Conservation (phyloP, 225 moss, liverwort and hornwort genomes). For the Bryoerythrophyllum caledonicum region DNA sequence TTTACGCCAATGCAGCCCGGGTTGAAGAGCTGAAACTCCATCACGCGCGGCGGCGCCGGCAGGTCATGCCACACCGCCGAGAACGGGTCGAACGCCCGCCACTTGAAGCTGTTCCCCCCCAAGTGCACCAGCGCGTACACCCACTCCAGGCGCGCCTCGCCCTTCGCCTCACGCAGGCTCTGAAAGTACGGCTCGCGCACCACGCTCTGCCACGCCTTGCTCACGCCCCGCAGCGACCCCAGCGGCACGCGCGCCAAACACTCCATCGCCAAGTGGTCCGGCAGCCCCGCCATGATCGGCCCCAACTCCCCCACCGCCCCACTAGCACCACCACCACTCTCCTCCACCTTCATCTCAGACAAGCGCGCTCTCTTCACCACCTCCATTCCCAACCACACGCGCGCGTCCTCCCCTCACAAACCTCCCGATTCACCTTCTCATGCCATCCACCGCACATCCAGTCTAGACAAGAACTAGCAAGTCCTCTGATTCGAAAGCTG, state of each 20-base stretch:
- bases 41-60: constrained; percentile 53
- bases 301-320: not conserved
- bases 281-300: constrained; percentile 52
- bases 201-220: constrained; percentile 52
- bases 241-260: constrained; percentile 68
- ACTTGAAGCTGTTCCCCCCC: constrained; percentile 43
- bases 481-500: too few relatives aligned
- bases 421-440: too few relatives aligned
- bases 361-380: constrained; percentile 16
- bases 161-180: constrained; percentile 24
- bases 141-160: constrained; percentile 48
- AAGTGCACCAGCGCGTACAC: constrained; percentile 63
- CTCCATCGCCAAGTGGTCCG: constrained; percentile 62
- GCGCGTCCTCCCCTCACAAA: too few relatives aligned
- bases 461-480: too few relatives aligned
- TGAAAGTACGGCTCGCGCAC: constrained; percentile 58
- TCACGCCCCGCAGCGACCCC: constrained; percentile 44
- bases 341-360: not conserved
- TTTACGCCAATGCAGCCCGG: constrained; percentile 73
- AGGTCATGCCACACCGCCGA: constrained; percentile 57
- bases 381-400: too few relatives aligned
- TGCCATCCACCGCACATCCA: too few relatives aligned
- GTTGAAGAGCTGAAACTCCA: constrained; percentile 71
- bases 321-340: not conserved
- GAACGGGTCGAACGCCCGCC: constrained; percentile 69